phyloP scores from a whole-genome alignment of 2,329 filamentous ascomycete genomes.

The Fusarium dimerum region DNA sequence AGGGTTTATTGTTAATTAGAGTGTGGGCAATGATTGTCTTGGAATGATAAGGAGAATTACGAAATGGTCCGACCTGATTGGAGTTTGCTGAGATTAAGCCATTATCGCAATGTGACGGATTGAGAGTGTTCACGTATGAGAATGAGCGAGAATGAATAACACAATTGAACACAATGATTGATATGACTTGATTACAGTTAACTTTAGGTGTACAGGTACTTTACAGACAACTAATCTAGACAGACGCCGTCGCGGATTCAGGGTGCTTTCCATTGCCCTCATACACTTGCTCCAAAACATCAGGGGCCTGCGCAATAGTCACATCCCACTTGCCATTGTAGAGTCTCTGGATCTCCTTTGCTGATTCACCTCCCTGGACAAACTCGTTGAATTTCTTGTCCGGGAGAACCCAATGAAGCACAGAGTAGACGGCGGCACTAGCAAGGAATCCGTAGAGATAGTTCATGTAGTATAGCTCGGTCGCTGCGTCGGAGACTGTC shows the following conservation, averaged over 20 bases:
- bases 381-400: slow-evolving; percentile 29
- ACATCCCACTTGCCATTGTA: slow-evolving; percentile 37
- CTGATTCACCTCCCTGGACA: slow-evolving; percentile 23
- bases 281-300: slow-evolving; percentile 11
- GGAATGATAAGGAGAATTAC: too few relatives aligned
- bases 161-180: too few relatives aligned
- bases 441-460: slow-evolving; percentile 41
- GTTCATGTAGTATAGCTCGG: slow-evolving; percentile 40
- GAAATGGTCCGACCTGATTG: too few relatives aligned
- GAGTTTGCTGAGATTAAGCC: too few relatives aligned
- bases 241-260: slow-evolving; percentile 12
- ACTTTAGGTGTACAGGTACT: neutral
- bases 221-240: neutral
- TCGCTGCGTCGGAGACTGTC: slow-evolving; percentile 37
- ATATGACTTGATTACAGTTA: neutral
- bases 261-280: slow-evolving; percentile 10
- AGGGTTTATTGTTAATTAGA: too few relatives aligned
- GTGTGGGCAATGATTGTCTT: too few relatives aligned
- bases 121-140: too few relatives aligned
- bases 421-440: slow-evolving; percentile 33
- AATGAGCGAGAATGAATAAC: too few relatives aligned
- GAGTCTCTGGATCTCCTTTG: slow-evolving; percentile 30
- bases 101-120: too few relatives aligned
- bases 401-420: slow-evolving; percentile 36
- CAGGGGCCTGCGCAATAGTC: slow-evolving; percentile 14